Conservation (phyloP, 345 rosid species). For the Excoecaria cochinchinensis region DNA sequence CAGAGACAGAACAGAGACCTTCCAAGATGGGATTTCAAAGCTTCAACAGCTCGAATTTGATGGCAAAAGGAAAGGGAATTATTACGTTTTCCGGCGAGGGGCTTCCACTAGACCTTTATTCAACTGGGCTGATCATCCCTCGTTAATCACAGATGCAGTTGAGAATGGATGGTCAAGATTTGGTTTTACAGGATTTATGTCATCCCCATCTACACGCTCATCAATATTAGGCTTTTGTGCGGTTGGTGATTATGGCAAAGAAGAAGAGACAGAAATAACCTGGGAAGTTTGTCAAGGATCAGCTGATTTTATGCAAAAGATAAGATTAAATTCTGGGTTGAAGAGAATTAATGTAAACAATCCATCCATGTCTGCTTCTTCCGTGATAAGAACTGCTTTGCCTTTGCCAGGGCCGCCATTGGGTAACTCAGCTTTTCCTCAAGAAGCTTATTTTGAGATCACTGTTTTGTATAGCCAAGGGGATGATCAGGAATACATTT, state of each 20-base stretch:
- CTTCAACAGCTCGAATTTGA: slow-evolving; percentile 55
- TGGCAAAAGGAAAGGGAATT: slow-evolving; percentile 48
- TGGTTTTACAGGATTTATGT: slow-evolving; percentile 51
- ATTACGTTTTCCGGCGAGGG: slow-evolving; percentile 48
- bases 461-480: slow-evolving; percentile 45
- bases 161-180: slow-evolving; percentile 92
- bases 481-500: slow-evolving; percentile 19
- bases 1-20: slow-evolving; percentile 27
- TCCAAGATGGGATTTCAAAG: slow-evolving; percentile 53
- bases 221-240: slow-evolving; percentile 57
- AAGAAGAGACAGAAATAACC: slow-evolving; percentile 49
- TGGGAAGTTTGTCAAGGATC: slow-evolving; percentile 89
- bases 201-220: slow-evolving; percentile 39
- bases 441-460: slow-evolving; percentile 89
- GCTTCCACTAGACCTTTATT: slow-evolving; percentile 45
- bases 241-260: slow-evolving; percentile 41
- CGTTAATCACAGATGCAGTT: slow-evolving; percentile 63
- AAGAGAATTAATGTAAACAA: slow-evolving; percentile 22
- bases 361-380: slow-evolving; percentile 39
- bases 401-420: slow-evolving; percentile 92
- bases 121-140: slow-evolving; percentile 76
- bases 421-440: slow-evolving; percentile 75
- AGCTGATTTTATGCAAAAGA: slow-evolving; percentile 71
- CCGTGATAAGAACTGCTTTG: slow-evolving; percentile 65
- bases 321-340: slow-evolving; percentile 57